Base-by-base conservation (phyloP, 768 basidiomycete species). In the Goffeauzyma gilvescens region DNA sequence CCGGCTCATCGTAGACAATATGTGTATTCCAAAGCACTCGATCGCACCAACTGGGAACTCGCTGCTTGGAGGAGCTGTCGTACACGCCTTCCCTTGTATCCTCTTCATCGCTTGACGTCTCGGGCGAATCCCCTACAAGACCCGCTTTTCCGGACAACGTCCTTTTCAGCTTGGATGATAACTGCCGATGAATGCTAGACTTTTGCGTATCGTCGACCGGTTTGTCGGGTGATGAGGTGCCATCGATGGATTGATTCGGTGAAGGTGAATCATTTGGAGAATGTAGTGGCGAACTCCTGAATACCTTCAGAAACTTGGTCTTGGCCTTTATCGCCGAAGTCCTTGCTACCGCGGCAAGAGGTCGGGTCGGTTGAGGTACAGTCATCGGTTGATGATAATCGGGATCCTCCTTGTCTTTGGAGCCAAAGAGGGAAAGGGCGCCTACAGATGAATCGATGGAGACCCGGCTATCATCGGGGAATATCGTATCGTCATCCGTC, bases 401-500 rank as follows among this genome's bases (percentile, higher is more conserved):
- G n/a, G n/a, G n/a, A n/a, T n/a, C n/a, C n/a, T n/a, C n/a, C n/a
- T n/a, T n/a, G n/a, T n/a, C n/a, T n/a, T n/a, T n/a, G n/a, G n/a
- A n/a, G n/a, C n/a, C n/a, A n/a, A n/a, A n/a, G n/a, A n/a, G n/a
- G n/a, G n/a, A n/a, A n/a, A n/a, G n/a, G n/a, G n/a, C n/a, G 7
- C 38, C 49, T 12, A 38, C 49, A 17, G 50, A 54, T 2, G 50
- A 49, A 42, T 52, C 53, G 30, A 43, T 44, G 14, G 50, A 44
- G 20, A 20, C 37, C 17, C 47, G 26, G 3, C 47, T 30, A 32
- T 42, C 41, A 62, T 64, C 10, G 74, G 74, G 4, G 71, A 41
- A 20, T 23, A 35, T 41, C 36, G 47, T 30, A 23, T 49, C 80
- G 21, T 67, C 68, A 41, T 74, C 54, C 78, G 9, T 66, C 68